phyloP scores from a whole-genome alignment of 164 flowering plant genomes.

The Vitis cinerea region DNA sequence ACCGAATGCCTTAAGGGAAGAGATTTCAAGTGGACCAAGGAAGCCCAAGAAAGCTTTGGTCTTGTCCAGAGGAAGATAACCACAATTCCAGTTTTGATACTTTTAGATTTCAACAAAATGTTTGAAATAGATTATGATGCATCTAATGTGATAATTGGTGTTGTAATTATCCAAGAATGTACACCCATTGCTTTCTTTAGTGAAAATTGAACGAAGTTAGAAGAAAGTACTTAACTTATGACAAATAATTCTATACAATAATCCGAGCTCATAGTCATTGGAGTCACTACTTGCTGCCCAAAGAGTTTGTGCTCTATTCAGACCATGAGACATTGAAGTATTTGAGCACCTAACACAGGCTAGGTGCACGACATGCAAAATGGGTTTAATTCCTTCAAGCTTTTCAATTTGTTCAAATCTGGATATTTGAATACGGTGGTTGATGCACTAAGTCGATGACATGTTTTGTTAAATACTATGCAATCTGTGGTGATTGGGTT shows the following conservation, averaged over 20 bases:
- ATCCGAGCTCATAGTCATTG: constrained; percentile 9
- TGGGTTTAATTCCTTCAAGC: constrained; percentile 1
- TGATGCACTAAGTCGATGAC: constrained; percentile 12
- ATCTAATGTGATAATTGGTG: constrained; percentile 5
- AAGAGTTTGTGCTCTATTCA: constrained; percentile 14
- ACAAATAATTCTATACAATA: constrained; percentile 10
- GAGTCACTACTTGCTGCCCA: constrained; percentile 4
- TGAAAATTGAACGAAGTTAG: not conserved
- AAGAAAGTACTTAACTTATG: constrained; percentile 9
- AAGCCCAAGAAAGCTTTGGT: not conserved
- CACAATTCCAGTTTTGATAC: not conserved
- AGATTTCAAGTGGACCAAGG: constrained; percentile 2
- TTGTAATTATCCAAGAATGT: constrained; percentile 5
- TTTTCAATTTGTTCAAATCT: not conserved
- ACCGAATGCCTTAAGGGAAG: constrained; percentile 16
- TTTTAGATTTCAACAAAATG: constrained; percentile 1
- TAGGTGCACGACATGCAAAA: not conserved
- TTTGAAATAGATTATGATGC: constrained; percentile 20
- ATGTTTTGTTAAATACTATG: not conserved
- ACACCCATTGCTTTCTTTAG: constrained; percentile 6
- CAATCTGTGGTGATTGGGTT: not conserved
- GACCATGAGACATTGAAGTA: constrained; percentile 18
- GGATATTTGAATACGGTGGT: constrained; percentile 5
- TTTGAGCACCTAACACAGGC: not conserved
- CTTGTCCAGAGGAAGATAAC: not conserved